These are phyloP conservation scores for Aspergillaceae sp. DNA, from an alignment of 2,329 filamentous ascomycete genomes.

Conservation along the genomic window DNA sequence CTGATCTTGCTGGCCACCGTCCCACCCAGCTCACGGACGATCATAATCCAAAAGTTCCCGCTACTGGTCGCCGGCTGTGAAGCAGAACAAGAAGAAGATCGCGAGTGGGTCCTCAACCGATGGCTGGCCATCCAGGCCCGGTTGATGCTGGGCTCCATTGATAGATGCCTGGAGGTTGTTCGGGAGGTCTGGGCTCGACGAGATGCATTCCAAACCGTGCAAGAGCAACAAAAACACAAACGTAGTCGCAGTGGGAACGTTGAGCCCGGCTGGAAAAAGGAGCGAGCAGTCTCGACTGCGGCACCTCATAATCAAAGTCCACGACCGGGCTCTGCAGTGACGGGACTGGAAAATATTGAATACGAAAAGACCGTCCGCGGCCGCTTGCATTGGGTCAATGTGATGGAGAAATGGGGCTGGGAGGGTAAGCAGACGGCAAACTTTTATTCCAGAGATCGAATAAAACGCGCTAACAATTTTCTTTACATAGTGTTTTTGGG, in stretches of 20 bases:
- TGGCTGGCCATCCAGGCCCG: constrained; percentile 54
- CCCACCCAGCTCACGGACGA: constrained; percentile 52
- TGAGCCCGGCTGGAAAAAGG: constrained; percentile 16
- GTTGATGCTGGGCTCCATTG: constrained; percentile 60
- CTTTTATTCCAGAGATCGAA: neutral
- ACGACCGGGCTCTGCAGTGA: constrained; percentile 23
- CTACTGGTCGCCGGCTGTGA: constrained; percentile 61
- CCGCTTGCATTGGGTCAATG: constrained; percentile 58
- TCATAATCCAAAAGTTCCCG: constrained; percentile 63
- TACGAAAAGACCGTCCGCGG: constrained; percentile 58
- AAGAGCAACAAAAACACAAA: constrained; percentile 17
- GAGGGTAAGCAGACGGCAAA: constrained; percentile 46
- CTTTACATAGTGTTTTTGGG: constrained; percentile 32
- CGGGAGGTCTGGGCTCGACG: constrained; percentile 59
- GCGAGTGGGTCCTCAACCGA: constrained; percentile 55
- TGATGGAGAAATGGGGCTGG: constrained; percentile 67
- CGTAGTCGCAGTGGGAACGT: constrained; percentile 2
- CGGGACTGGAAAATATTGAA: constrained; percentile 40
- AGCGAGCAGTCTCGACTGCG: constrained; percentile 5
- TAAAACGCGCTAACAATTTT: constrained; percentile 3
- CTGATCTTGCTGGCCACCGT: constrained; percentile 56
- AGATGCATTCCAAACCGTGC: constrained; percentile 44
- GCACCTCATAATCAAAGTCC: constrained; percentile 5
- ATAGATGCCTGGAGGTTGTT: constrained; percentile 56
- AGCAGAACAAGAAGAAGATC: constrained; percentile 49